Evolutionary conservation across 2,329 filamentous ascomycete genomes (phyloP), one percentile per base, ranked within the genome.

Genomic region (Colletotrichum destructivum): DNA sequence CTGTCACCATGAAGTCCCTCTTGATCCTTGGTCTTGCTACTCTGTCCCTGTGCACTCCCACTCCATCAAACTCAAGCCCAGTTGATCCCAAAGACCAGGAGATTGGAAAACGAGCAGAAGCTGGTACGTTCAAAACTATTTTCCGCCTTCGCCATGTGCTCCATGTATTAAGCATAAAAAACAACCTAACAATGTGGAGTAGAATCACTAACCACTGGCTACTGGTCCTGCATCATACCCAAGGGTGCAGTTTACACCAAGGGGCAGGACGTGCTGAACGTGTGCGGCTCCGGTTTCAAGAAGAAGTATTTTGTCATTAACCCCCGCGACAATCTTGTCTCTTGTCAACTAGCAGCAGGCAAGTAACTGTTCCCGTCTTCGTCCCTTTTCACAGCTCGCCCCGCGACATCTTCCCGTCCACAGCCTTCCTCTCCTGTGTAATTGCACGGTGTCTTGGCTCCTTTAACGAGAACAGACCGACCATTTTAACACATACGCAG

Each of bases 181-280:
- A 2, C 16, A 18, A 47, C 23, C 56, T 60, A 31, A 60, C 56
- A 46, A 6, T 21, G 46, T 18, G 13, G 46, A 8, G 7, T 13
- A 46, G 56, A 46, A 5, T 44, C 38, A 18, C 56, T 60, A 6
- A 31, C 23, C 38, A 42, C 31, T 12, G 56, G 56, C 23, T 60
- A 60, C 23, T 60, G 56, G 56, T 15, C 56, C 40, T 60, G 56
- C 40, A 26, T 5, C 38, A 31, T 60, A 42, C 56, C 56, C n/a
- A 7, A 4, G 4, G 11, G 11, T 15, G 56, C 38, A 13, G 56
- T 44, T 60, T 60, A 60, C 40, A 60, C 56, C 11, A 4, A n/a
- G 38, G 38, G 16, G 4, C 9, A 21, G 40, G 38, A 44, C 9
- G 21, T 26, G 6, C 4, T 11, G 3, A 18, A 18, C n/a, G 56